Evolutionary conservation across 495 filamentous ascomycete species (phyloP).

Genomic region (Tuber calosporum): DNA sequence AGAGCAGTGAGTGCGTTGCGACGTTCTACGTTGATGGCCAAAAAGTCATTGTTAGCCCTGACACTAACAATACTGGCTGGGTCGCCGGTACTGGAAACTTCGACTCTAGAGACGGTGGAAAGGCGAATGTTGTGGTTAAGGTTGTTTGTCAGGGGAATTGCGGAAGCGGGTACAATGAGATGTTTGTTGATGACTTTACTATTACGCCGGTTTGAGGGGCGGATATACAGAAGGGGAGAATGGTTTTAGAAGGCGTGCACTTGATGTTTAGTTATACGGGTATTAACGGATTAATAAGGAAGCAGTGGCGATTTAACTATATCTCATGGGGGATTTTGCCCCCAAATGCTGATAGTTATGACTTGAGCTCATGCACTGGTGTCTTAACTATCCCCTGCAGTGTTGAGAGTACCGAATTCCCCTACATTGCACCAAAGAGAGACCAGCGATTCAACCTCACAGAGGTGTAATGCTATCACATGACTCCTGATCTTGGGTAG

Average conservation of each 20-base stretch:
- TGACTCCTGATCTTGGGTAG: no score
- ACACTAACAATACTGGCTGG: conserved; percentile 2
- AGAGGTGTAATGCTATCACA: no score
- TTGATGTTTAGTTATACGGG: background rate
- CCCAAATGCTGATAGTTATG: background rate
- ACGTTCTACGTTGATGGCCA: conserved; percentile 12
- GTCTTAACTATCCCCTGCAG: no score
- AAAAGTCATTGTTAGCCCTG: background rate
- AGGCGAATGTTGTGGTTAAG: background rate
- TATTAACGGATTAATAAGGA: background rate
- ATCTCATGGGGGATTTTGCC: no score
- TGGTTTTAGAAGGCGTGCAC: background rate
- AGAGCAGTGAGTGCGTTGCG: conserved; percentile 3
- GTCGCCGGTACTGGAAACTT: background rate
- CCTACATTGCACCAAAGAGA: no score
- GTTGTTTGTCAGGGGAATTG: background rate
- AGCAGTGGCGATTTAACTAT: background rate
- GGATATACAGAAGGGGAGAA: background rate
- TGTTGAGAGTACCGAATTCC: no score
- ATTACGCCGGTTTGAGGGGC: background rate
- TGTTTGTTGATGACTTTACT: conserved; percentile 21
- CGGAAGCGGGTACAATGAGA: background rate
- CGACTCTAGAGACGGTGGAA: background rate
- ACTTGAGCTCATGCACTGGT: background rate
- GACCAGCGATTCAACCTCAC: no score